These are phyloP conservation scores for Pseudohalonectria lignicola DNA, from an alignment of 2,329 filamentous ascomycete species.

Conservation along the genomic window DNA sequence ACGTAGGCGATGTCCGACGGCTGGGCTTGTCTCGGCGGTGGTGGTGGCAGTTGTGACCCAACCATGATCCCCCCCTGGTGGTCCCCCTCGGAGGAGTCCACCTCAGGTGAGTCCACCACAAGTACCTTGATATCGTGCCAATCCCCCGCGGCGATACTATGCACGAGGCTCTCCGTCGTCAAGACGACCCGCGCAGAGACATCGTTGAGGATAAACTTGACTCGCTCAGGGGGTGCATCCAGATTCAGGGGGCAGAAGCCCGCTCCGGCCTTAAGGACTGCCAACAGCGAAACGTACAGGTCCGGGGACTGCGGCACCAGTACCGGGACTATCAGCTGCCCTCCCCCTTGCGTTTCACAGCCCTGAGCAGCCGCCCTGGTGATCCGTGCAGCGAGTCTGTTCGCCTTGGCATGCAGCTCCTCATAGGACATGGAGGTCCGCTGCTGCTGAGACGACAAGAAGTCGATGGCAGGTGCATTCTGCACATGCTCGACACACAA, in stretches of 20 bases:
- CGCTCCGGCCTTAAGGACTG: conserved; percentile 68
- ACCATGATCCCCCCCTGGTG: background rate
- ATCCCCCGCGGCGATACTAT: conserved; percentile 6
- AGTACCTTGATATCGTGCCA: conserved; percentile 20
- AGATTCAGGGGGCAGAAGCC: conserved; percentile 79
- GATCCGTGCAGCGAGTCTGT: conserved; percentile 42
- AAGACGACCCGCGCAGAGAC: conserved; percentile 59
- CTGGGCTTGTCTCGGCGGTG: background rate
- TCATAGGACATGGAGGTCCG: conserved; percentile 45
- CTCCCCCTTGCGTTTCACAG: background rate
- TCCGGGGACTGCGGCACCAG: conserved; percentile 66
- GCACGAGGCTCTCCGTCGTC: conserved; percentile 30
- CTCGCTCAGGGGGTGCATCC: conserved; percentile 65
- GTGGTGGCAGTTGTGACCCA: background rate
- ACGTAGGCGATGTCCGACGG: conserved; percentile 60
- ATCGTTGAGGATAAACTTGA: conserved; percentile 74
- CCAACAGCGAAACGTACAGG: conserved; percentile 70
- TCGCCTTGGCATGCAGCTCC: conserved; percentile 48
- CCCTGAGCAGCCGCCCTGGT: conserved; percentile 11
- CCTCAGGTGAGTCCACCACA: conserved; percentile 17
- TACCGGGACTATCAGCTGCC: conserved; percentile 55
- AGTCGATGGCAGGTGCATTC: conserved; percentile 49
- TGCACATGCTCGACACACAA: conserved; percentile 30
- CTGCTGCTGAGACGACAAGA: conserved; percentile 35
- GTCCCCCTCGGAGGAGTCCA: conserved; percentile 1